These are phyloP conservation scores for Rubroshorea leprosula DNA, from an alignment of 345 rosid species.

Conservation along the genomic window DNA sequence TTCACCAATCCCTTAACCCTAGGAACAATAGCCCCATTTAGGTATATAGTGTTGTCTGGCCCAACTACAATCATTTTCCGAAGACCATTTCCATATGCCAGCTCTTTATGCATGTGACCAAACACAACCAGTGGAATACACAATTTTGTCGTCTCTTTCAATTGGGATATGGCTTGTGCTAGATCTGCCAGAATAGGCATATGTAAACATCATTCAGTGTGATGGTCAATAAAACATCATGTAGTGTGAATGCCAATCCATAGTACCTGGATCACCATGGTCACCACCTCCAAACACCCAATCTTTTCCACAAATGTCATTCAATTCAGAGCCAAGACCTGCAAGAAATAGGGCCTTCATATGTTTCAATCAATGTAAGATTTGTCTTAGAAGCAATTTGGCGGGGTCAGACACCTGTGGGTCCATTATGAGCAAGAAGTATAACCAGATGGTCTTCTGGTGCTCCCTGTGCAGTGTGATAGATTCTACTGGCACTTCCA, in stretches of 20 bases:
- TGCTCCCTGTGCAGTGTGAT: conserved; percentile 45
- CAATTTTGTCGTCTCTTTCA: conserved; percentile 44
- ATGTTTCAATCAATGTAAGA: background rate
- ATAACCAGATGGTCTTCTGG: conserved; percentile 72
- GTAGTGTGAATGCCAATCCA: too few relatives aligned
- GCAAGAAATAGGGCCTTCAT: conserved; percentile 16
- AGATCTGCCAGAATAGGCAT: conserved; percentile 46
- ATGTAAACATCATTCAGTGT: conserved; percentile 3
- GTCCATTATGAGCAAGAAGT: conserved; percentile 86
- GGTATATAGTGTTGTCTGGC: conserved; percentile 46
- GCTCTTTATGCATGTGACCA: conserved; percentile 91
- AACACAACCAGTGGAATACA: conserved; percentile 56
- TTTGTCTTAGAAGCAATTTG: conserved; percentile 12
- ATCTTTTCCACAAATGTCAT: conserved; percentile 82
- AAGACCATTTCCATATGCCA: conserved; percentile 51
- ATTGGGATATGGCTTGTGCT: conserved; percentile 56
- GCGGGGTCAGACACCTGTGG: conserved; percentile 46
- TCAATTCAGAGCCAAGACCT: conserved; percentile 76
- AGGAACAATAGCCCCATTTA: conserved; percentile 83
- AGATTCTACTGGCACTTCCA: conserved; percentile 57
- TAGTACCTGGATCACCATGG: conserved; percentile 86
- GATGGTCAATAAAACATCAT: background rate
- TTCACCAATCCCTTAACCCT: conserved; percentile 34
- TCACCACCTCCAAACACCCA: conserved; percentile 71
- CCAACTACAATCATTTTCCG: conserved; percentile 63